Base-by-base conservation (phyloP, 192 early-diverging fungal genomes). In the Ambispora gerdemannii region DNA sequence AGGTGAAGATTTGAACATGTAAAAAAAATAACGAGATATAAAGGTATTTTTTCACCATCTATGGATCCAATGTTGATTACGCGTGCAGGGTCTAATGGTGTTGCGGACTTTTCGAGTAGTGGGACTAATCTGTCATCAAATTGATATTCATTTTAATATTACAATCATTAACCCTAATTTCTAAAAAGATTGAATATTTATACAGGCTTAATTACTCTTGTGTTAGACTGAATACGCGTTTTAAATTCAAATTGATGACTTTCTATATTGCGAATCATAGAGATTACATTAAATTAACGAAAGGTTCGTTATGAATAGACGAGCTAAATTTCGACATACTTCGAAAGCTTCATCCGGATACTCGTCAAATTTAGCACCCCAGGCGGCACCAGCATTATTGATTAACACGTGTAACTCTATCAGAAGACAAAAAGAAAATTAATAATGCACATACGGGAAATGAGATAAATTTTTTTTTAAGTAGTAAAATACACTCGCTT, bases 51-150 rank as follows among this genome's bases (percentile, higher is more conserved):
- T 27, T 82, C 72, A 35, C 88, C 86, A 22, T 84, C 81, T 53
- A 92, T 77, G 3, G 83, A 90, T 2, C 90, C 87, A 68, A 96
- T 89, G 69, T 94, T 96, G 78, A 96, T 94, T 24, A 96, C 86
- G 22, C 88, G 77, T 4, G 88, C 80, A 8, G 94, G 94, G 32
- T 78, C 67, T 20, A 80, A 66, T 31, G 50, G 38, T 27, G 69
- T 76, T 13, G 79, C 81, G 6, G 75, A 81, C 60, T 82, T 83
- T 59, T 84, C 80, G 15, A 96, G 82, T 38, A 89, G 74, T 8
- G 92, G 92, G 13, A 67, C 20, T 20, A 28, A 20, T 4, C 65
- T 67, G 15, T 32, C 38, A 43, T n/a, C n/a, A n/a, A 50, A 8
- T 25, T 6, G 0, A 22, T 25, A 22, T 17, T 25, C 22, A 62